Percentiles rank a stretch among this genome's conserved stretches.
Evolutionary conservation across 345 rosid genomes (phyloP).

Genomic region (Populus pruinosa): DNA sequence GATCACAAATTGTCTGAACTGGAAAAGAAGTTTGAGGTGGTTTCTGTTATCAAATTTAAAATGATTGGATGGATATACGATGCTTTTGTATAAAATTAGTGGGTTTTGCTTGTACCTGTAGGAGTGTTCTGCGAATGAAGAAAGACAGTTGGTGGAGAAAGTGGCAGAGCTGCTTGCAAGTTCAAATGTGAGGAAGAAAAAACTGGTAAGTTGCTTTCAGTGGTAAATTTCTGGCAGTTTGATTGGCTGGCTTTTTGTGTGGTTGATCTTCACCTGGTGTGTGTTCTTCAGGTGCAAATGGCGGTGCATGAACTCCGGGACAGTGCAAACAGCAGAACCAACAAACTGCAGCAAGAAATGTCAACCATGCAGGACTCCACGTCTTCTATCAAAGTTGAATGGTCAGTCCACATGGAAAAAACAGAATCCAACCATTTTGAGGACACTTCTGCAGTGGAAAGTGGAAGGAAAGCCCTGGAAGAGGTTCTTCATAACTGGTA

Average conservation of each 20-base stretch:
- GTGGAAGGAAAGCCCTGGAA: constrained; percentile 74
- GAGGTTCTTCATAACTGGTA: constrained; percentile 85
- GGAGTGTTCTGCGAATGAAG: constrained; percentile 91
- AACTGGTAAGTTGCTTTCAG: constrained; percentile 46
- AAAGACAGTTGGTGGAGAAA: constrained; percentile 77
- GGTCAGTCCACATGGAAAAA: constrained; percentile 76
- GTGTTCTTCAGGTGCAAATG: constrained; percentile 64
- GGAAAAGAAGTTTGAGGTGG: constrained; percentile 93
- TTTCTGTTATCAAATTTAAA: constrained; percentile 12
- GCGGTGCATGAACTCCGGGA: constrained; percentile 82
- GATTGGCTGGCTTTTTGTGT: neutral
- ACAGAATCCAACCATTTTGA: constrained; percentile 67
- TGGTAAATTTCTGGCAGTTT: neutral
- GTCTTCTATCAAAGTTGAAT: constrained; percentile 64
- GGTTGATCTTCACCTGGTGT: neutral
- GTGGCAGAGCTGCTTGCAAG: constrained; percentile 80
- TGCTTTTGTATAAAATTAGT: neutral
- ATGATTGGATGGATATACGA: neutral
- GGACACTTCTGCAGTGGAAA: constrained; percentile 70
- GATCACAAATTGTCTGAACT: constrained; percentile 71
- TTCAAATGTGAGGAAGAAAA: constrained; percentile 88
- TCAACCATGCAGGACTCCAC: constrained; percentile 85
- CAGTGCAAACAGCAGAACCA: constrained; percentile 69
- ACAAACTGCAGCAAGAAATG: constrained; percentile 79
- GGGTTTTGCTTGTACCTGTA: constrained; percentile 22